These are phyloP conservation scores for Euphorbia corollata DNA, from an alignment of 441 rosid genomes.

Conservation along the genomic window DNA sequence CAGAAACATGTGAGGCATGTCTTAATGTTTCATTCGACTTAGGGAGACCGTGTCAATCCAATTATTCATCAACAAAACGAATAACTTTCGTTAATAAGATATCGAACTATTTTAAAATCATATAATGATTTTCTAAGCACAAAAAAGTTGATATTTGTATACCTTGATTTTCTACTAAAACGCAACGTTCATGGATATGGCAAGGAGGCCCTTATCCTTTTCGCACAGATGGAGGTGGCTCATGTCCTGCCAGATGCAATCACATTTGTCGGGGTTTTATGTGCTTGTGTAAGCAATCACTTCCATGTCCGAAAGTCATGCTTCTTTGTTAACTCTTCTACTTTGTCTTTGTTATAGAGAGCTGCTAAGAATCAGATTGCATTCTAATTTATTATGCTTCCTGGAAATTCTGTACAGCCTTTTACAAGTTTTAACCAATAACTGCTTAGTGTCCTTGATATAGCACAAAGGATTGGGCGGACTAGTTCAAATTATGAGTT, in stretches of 20 bases:
- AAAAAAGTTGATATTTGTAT: no score
- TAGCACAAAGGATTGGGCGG: background rate
- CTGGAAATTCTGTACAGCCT: background rate
- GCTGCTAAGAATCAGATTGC: background rate
- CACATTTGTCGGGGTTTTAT: conserved; percentile 61
- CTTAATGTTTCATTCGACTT: no score
- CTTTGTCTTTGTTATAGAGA: background rate
- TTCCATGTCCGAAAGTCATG: background rate
- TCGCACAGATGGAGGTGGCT: conserved; percentile 43
- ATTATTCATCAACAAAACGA: no score
- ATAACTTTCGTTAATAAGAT: no score
- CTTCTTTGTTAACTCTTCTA: background rate
- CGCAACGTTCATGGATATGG: conserved; percentile 71
- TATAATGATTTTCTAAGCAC: no score
- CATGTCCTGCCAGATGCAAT: conserved; percentile 48
- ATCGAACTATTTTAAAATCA: no score
- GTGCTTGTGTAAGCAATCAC: conserved; percentile 47
- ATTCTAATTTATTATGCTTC: background rate
- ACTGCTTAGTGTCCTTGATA: background rate
- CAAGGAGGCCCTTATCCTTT: conserved; percentile 48
- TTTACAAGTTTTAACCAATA: background rate
- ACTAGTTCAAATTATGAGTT: background rate
- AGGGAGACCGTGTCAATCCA: no score
- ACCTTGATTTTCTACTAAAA: no score
- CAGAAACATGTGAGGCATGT: no score